These are phyloP conservation scores for Encephalitozoon hellem DNA, from an alignment of 371 early-diverging fungal genomes.

Conservation along the genomic window DNA sequence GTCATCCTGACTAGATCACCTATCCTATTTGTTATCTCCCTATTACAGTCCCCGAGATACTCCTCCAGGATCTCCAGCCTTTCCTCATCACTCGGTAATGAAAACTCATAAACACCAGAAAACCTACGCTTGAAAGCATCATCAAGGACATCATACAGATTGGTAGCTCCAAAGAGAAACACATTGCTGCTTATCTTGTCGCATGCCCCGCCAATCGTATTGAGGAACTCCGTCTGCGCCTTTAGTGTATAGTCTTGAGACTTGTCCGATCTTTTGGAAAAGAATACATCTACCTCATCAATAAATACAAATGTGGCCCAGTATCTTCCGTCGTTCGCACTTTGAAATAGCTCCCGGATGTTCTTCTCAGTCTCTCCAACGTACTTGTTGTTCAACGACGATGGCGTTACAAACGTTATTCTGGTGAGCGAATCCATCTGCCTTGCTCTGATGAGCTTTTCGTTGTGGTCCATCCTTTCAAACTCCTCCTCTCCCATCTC, in stretches of 20 bases:
- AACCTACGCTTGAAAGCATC: conserved; percentile 48
- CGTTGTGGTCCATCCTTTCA: conserved; percentile 27
- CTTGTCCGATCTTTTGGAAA: conserved; percentile 27
- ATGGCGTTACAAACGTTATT: conserved; percentile 35
- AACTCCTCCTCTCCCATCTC: background rate
- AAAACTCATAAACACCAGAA: conserved; percentile 27
- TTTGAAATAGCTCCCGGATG: conserved; percentile 31
- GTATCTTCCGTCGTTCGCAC: conserved; percentile 27
- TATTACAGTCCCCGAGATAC: background rate
- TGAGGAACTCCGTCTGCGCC: conserved; percentile 38
- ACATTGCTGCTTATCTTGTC: conserved; percentile 7
- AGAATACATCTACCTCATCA: conserved; percentile 55
- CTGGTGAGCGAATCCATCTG: conserved; percentile 1
- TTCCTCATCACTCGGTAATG: conserved; percentile 9
- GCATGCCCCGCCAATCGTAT: conserved; percentile 36
- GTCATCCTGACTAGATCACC: background rate
- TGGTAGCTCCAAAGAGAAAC: conserved; percentile 52
- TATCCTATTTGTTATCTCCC: background rate
- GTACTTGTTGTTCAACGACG: conserved; percentile 42
- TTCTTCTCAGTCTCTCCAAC: conserved; percentile 51
- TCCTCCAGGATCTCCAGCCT: conserved; percentile 22
- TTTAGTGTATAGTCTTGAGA: background rate
- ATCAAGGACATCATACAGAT: conserved; percentile 36
- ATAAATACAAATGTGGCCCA: conserved; percentile 46
- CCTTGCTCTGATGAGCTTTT: conserved; percentile 13